Base-by-base conservation (phyloP, 495 filamentous ascomycete genomes). In the Daldinia childiae region DNA sequence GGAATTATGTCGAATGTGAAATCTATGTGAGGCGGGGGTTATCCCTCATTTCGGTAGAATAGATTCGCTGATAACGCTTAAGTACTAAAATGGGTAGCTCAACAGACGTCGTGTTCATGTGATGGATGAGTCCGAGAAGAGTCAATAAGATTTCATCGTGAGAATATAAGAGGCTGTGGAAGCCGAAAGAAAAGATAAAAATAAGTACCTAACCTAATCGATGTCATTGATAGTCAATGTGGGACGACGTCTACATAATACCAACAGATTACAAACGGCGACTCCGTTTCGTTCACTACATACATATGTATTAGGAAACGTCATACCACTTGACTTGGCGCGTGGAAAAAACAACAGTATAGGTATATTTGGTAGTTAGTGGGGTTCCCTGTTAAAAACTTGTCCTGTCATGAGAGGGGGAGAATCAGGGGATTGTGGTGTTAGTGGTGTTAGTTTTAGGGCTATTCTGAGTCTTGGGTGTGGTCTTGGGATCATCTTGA, bases 401-500 rank as follows among this genome's bases (percentile, higher is more conserved):
- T 24, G 17, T 29, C 26, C 43, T 57, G 55, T 68, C 69, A 64
- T 64, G 59, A 30, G 69, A 66, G 65, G 56, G 50, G 61, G 39
- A 34, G 58, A 68, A 73, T 73, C 70, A 68, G 65, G 65, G 65
- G 58, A 73, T 69, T 57, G 70, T 73, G 65, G 64, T 68, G 64
- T 65, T 34, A 68, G 50, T 45, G 21, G 26, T 34, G 19, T 21
- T 21, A 1, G 4, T 34, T 21, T 36, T 39, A 45, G 57, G 36
- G 36, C 36, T 45, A 45, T 58, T 36, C 50, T 11, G 26, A 30
- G 26, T n/a, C 27, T 17, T 41, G 14, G 39, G 15, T 17, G 0
- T n/a, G 26, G 26, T 56, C 32, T 38, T 55, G 58, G 58, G 62
- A 32, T 62, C 56, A 43, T 38, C 24, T 32, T 57, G 43, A 63